Evolutionary conservation across 768 basidiomycete species (phyloP), one percentile per base, ranked within the genome.

Genomic region (Auricularia auricula-judae): DNA sequence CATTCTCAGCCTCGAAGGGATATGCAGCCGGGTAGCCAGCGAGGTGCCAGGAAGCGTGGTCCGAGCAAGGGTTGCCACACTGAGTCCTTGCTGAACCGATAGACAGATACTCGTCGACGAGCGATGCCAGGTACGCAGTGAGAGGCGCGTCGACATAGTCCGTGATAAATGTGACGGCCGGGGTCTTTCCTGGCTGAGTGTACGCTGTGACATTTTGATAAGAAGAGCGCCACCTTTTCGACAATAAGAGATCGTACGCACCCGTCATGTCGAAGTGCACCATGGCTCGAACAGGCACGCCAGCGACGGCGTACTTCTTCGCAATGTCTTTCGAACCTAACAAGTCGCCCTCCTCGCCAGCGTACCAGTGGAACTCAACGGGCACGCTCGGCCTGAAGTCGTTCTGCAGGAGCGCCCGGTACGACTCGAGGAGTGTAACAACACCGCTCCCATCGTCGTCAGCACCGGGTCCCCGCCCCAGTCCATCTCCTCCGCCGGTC

Each of bases 1-100:
- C 75, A 0, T 77, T 78, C 36, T 79, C 70, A 1, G 76, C 77
- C 68, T 82, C 80, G 54, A 77, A 77, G 5, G 79, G 78, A 7
- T 18, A 33, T 2, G 59, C 56, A 10, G 36, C 23, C 10, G 64
- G 56, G 62, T 61, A 65, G 64, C 69, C 70, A 63, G 67, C 64
- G 11, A 61, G 61, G 66, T 72, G 74, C 16, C 72, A 71, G 56
- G 68, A 69, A 14, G 70, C 70, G 39, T 73, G 74, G 64, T 75
- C 74, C 3, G 72, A 73, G 66, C 75, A 76, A 34, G 74, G 74
- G 63, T 76, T 75, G 2, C 73, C 74, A 62, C 75, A 77, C 63
- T 66, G 58, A 11, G 43, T 61, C 36, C 58, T 47, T 42, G 53
- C 5, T 34, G 51, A 61, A 36, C n/a, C 42, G 36, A 44, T 18